These are phyloP conservation scores for Pseudonectria buxi DNA, from an alignment of 2,329 filamentous ascomycete species.

Conservation along the genomic window DNA sequence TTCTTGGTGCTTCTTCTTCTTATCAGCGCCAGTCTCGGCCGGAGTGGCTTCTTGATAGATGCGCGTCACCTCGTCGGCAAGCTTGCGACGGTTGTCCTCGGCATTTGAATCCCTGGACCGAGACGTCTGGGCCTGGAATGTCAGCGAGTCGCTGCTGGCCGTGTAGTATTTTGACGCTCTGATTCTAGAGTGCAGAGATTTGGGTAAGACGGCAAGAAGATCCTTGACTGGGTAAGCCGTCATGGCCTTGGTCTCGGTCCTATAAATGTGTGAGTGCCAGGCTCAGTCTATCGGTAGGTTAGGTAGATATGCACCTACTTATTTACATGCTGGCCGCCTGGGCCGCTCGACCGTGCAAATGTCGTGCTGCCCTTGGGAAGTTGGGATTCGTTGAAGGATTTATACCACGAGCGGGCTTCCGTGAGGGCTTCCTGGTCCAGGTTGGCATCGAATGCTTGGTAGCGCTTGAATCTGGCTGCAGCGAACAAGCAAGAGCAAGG, in stretches of 20 bases:
- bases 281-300: conserved; percentile 33
- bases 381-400: conserved; percentile 34
- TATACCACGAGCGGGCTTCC: conserved; percentile 47
- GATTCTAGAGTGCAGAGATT: conserved; percentile 38
- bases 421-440: conserved; percentile 44
- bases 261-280: conserved; percentile 37
- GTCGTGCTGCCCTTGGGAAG: conserved; percentile 47
- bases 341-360: conserved; percentile 53
- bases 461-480: conserved; percentile 26
- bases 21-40: conserved; percentile 38
- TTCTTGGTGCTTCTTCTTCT: conserved; percentile 41
- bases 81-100: conserved; percentile 45
- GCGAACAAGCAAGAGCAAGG: neutral
- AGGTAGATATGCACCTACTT: conserved; percentile 37
- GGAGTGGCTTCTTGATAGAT: conserved; percentile 44
- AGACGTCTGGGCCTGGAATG: conserved; percentile 48
- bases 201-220: conserved; percentile 39
- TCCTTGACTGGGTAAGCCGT: conserved; percentile 45
- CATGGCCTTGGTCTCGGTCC: conserved; percentile 54
- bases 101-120: conserved; percentile 46
- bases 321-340: conserved; percentile 56
- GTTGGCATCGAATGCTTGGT: conserved; percentile 41
- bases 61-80: conserved; percentile 39
- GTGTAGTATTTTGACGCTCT: conserved; percentile 50
- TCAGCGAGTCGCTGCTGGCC: conserved; percentile 43